phyloP scores from a whole-genome alignment of 2,329 filamentous ascomycete species.

The Tolypocladium tundrense region DNA sequence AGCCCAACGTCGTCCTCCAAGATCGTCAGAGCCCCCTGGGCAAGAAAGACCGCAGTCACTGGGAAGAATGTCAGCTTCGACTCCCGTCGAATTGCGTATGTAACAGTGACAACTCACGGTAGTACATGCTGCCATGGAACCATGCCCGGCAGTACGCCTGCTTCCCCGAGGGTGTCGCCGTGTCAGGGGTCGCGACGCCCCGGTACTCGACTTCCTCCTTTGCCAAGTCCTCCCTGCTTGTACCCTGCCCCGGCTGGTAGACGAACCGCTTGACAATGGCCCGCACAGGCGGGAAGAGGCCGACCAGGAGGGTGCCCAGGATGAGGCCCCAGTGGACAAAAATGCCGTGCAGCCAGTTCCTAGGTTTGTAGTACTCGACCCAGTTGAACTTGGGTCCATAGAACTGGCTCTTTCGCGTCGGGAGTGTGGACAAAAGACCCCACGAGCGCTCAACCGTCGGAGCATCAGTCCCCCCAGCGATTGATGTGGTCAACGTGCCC shows the following conservation, averaged over 20 bases:
- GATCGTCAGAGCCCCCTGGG: slow-evolving; percentile 55
- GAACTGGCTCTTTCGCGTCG: slow-evolving; percentile 31
- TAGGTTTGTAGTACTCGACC: slow-evolving; percentile 40
- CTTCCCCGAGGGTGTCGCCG: slow-evolving; percentile 27
- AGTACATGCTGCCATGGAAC: slow-evolving; percentile 54
- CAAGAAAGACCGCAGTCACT: slow-evolving; percentile 57
- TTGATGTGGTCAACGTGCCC: slow-evolving; percentile 44
- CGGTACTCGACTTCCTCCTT: slow-evolving; percentile 54
- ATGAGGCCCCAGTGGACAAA: slow-evolving; percentile 37
- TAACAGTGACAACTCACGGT: slow-evolving; percentile 34
- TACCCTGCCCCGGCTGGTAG: slow-evolving; percentile 45
- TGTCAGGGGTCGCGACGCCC: slow-evolving; percentile 53
- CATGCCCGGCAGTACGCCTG: slow-evolving; percentile 45
- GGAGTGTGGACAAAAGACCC: slow-evolving; percentile 43
- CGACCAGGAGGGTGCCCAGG: slow-evolving; percentile 32
- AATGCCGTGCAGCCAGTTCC: slow-evolving; percentile 39
- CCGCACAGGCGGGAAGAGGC: slow-evolving; percentile 34
- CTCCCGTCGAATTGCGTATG: not conserved
- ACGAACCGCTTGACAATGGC: slow-evolving; percentile 31
- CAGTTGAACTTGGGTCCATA: slow-evolving; percentile 56
- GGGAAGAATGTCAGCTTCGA: not conserved
- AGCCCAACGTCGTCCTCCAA: slow-evolving; percentile 51
- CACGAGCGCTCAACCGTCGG: slow-evolving; percentile 51
- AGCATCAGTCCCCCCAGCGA: slow-evolving; percentile 38
- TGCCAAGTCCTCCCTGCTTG: slow-evolving; percentile 38